Base-by-base conservation (phyloP, 2,329 filamentous ascomycete species). In the Beauveria brongniartii region DNA sequence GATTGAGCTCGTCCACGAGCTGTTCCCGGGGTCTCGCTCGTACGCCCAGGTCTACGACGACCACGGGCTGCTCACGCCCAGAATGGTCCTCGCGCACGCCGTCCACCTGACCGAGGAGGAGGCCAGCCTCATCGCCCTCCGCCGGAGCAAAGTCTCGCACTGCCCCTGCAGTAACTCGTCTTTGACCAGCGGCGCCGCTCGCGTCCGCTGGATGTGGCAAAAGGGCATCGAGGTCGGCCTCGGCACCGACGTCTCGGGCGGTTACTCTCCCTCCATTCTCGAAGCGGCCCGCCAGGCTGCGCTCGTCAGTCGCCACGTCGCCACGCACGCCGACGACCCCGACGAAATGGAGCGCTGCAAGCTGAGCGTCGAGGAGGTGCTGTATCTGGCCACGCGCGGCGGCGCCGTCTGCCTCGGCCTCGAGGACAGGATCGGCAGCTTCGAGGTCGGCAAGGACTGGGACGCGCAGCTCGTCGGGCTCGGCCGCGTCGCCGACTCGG, bases 171-270 rank as follows among this genome's bases (percentile, higher is more conserved):
- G 87, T 67, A 99, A 99, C 74, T 87, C 85, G 6, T 86, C 90
- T 0, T 79, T 99, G 54, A 90, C 90, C 1, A 91, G 86, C 34
- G 94, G 94, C 0, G 82, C 87, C 54, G 90, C 90, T 9, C 85
- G 84, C 4, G 87, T 99, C 2, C 81, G 93, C 20, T 82, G 82
- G 73, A 72, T 96, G 66, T 79, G 96, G 57, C 82, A 91, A 24
- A 80, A 82, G 57, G 91, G 90, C 0, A 80, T 97, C 51, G 85
- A 83, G 0, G 86, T 97, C 6, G 93, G 94, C 0, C 76, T 99
- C 0, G 94, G 94, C 0, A 97, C 93, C 0, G 94, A 99, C 72
- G 86, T 97, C 62, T 90, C 85, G 67, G 94, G 93, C 3, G 94
- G 94, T 0, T 97, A 93, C 71, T 90, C 86, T 60, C 82, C 90